Evolutionary conservation across 2,329 filamentous ascomycete genomes (phyloP), one percentile per base, ranked within the genome.

Genomic region (Aspergillus chevalieri): DNA sequence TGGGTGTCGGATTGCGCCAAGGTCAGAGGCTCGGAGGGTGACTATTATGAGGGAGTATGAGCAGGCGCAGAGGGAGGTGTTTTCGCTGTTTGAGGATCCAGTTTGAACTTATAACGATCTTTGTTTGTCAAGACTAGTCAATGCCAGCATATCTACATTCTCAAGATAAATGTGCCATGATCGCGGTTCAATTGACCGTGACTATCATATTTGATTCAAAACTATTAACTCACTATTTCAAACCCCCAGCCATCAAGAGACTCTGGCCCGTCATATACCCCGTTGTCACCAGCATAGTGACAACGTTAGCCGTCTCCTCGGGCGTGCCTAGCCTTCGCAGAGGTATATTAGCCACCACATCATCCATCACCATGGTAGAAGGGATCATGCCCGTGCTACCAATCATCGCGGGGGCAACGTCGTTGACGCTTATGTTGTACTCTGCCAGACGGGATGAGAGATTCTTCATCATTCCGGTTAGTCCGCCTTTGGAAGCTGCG

Each of bases 341-440:
- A 0, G 82, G 82, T 41, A 84, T 84, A 22, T 78, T 78, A 54
- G 72, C 77, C 21, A 81, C 78, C 55, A 83, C 78, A 0, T 81
- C 81, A 0, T 80, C 75, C 47, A 78, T 79, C 19, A 77, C 76
- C 53, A 79, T 75, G 41, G 77, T 77, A 52, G 79, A 74, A 1
- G 80, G 79, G 39, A 85, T 81, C 80, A 85, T 80, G 1, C 79
- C 79, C 2, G 79, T 83, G 22, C 79, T 77, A 3, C 81, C 82
- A 54, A 86, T 85, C 81, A 86, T 85, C 3, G 82, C 83, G 0
- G 83, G 83, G 2, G 81, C 80, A n/a, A 86, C 80, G 54, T 85
- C 82, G 51, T 86, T 85, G 49, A 85, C 80, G 12, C 81, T 83
- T 56, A 86, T 82, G 28, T 82, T 81, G 56, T 74, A 75, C 48